Base-by-base conservation (phyloP, 2,329 filamentous ascomycete species). In the Fusarium pseudograminearum region DNA sequence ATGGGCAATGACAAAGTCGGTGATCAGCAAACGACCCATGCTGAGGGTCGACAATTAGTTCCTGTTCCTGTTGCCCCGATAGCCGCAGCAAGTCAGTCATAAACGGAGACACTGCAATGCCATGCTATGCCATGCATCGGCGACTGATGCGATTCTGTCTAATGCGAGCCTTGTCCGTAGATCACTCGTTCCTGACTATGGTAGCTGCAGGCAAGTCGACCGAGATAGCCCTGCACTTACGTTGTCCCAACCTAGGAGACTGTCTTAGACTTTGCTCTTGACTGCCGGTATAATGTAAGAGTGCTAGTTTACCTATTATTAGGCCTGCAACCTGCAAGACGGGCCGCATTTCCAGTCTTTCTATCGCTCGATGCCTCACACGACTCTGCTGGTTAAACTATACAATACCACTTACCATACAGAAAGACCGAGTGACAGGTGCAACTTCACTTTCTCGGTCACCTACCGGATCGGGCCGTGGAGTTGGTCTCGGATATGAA, bases 101-200 rank as follows among this genome's bases (percentile, higher is more conserved):
- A 52, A 31, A 38, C 51, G 46, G 36, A 51, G 31, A 58, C 48
- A 41, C 41, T 50, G 30, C 36, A 40, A 65, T 57, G 45, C 40
- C 33, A 38, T 38, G 31, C n/a, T 28, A 51, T 51, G 48, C 33
- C 46, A 65, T 67, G 71, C 48, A 61, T 48, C 69, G 55, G 48
- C 48, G 48, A 64, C 33, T 55, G 33, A 59, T 51, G 31, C 26
- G 16, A 67, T 45, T 36, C 26, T 40, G 15, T 47, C n/a, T 20
- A 24, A 55, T 34, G 57, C 46, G 40, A 62, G 46, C 41, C 33
- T 61, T 33, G 44, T 47, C 53, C 31, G 38, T 40, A 53, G n/a
- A 56, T 42, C 46, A 34, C 31, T 65, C 52, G 52, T 69, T 69
- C 66, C 66, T 70, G 66, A 69, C 61, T 66, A 67, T 34, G 50